Percentiles rank a stretch among this genome's conserved stretches.
Evolutionary conservation across 73 alveolate species (phyloP).

Genomic region (Paramecium pentaurelia): DNA sequence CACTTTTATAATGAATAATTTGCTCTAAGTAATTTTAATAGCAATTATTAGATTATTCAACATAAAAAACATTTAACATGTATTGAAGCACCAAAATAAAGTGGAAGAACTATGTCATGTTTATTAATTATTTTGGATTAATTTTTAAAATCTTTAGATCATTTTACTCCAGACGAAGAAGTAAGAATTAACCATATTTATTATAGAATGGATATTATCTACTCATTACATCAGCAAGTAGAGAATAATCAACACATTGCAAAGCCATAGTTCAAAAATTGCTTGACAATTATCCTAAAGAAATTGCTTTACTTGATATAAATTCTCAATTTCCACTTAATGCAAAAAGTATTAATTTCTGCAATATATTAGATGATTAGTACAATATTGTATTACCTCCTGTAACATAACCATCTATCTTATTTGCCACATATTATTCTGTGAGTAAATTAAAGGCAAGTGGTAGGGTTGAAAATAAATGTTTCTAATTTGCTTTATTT

Average conservation of each 20-base stretch:
- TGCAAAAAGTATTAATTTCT: not conserved
- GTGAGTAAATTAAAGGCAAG: not conserved
- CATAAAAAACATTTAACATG: conserved; percentile 31
- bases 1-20: not conserved
- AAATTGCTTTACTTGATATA: not conserved
- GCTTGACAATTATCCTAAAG: not conserved
- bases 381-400: conserved; percentile 26
- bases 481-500: not conserved
- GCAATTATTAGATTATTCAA: not conserved
- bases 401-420: not conserved
- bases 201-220: conserved; percentile 1
- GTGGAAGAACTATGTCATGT: conserved; percentile 39
- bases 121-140: not conserved
- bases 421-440: not conserved
- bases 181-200: not conserved
- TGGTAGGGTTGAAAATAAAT: not conserved
- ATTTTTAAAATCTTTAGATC: not conserved
- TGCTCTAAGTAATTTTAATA: not conserved
- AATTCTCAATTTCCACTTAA: not conserved
- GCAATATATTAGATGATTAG: not conserved
- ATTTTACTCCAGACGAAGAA: not conserved
- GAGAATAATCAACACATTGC: not conserved
- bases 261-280: not conserved
- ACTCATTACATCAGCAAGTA: not conserved
- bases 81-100: not conserved